phyloP scores from a whole-genome alignment of 495 filamentous ascomycete species.

The Pyronema domesticum region DNA sequence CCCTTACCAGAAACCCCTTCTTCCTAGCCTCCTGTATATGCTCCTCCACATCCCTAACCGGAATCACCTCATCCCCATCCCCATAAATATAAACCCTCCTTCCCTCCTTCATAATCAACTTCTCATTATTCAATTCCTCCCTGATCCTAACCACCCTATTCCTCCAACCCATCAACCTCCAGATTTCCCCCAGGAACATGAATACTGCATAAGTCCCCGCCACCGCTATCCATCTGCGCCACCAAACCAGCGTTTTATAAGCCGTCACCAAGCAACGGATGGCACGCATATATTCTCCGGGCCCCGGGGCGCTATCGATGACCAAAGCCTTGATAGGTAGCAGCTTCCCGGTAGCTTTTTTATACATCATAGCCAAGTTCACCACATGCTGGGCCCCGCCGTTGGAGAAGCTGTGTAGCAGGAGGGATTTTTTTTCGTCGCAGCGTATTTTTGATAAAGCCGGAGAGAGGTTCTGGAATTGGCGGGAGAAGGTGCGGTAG shows the following conservation, averaged over 20 bases:
- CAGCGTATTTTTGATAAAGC: neutral
- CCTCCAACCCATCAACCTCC: neutral
- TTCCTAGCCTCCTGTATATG: conserved; percentile 30
- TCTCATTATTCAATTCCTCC: neutral
- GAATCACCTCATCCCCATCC: conserved; percentile 28
- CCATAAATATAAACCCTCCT: conserved; percentile 32
- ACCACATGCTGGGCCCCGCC: neutral
- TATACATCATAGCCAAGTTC: neutral
- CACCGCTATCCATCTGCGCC: neutral
- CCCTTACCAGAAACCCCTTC: conserved; percentile 25
- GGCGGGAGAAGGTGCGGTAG: neutral
- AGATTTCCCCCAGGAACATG: neutral
- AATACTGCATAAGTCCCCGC: neutral
- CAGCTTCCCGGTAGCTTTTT: neutral
- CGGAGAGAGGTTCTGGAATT: neutral
- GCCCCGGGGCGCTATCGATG: neutral
- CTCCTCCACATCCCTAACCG: conserved; percentile 27
- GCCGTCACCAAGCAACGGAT: neutral
- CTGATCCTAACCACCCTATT: neutral
- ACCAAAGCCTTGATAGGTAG: neutral
- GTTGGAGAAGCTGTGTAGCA: neutral
- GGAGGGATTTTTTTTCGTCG: neutral
- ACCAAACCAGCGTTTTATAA: neutral
- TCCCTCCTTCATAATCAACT: neutral
- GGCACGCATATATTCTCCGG: neutral